Percentiles rank a stretch among this genome's conserved stretches.
phyloP scores from a whole-genome alignment of 2,329 filamentous ascomycete genomes.

The Macrophomina tecta region DNA sequence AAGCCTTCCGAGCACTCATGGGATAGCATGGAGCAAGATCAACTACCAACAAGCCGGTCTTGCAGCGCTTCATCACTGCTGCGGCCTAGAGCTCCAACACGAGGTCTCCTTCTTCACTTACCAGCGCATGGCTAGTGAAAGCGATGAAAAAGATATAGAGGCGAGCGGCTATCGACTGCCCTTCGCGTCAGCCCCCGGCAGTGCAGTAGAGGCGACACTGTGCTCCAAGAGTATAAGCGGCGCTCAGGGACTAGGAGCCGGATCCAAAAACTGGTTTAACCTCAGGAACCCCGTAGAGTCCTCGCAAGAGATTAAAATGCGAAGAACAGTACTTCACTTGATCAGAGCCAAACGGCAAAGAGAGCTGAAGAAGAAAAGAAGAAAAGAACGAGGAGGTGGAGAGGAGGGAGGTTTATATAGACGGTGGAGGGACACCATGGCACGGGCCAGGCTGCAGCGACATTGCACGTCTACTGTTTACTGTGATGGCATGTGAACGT shows the following conservation, averaged over 20 bases:
- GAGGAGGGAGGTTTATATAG: background rate
- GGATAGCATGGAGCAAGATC: too few relatives aligned
- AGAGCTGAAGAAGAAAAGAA: conserved; percentile 3
- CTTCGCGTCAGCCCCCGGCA: background rate
- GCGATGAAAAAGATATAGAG: background rate
- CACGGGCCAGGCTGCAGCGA: background rate
- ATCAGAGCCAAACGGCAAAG: background rate
- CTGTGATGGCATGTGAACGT: too few relatives aligned
- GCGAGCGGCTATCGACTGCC: background rate
- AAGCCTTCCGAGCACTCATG: too few relatives aligned
- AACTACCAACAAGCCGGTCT: too few relatives aligned
- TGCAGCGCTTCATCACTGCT: too few relatives aligned
- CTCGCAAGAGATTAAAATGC: background rate
- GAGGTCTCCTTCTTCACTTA: background rate
- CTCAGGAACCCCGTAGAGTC: background rate
- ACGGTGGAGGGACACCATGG: background rate
- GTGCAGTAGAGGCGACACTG: background rate
- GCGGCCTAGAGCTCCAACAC: too few relatives aligned
- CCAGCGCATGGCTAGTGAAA: background rate
- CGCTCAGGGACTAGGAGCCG: background rate
- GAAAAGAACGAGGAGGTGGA: background rate
- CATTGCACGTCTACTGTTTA: too few relatives aligned
- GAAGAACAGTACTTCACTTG: background rate
- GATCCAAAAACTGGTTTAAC: background rate
- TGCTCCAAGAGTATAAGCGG: background rate